These are phyloP conservation scores for Blastobotrys raffinosifermentans DNA, from an alignment of 1,139 yeast species.

Conservation along the genomic window DNA sequence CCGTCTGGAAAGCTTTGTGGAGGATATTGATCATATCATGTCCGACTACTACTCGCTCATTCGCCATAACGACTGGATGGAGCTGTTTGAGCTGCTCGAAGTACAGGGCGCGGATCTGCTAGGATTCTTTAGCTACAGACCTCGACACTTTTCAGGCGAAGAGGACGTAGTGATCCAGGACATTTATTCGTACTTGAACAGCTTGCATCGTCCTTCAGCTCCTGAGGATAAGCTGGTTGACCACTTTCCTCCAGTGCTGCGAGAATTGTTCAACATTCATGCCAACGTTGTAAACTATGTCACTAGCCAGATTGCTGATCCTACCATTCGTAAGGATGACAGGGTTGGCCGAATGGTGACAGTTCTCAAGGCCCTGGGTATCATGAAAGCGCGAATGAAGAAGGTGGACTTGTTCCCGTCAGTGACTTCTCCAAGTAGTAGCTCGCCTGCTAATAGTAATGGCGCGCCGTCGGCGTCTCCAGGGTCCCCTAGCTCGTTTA, in stretches of 20 bases:
- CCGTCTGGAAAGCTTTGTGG: conserved; percentile 50
- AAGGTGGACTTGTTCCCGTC: conserved; percentile 51
- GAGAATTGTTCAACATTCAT: conserved; percentile 62
- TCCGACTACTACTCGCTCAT: conserved; percentile 56
- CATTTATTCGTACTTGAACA: conserved; percentile 62
- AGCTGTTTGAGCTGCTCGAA: conserved; percentile 68
- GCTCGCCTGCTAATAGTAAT: conserved; percentile 8
- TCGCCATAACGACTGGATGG: conserved; percentile 72
- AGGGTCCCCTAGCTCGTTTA: no score
- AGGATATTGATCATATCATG: conserved; percentile 58
- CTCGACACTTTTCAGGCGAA: conserved; percentile 35
- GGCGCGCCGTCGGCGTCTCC: no score
- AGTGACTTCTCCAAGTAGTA: conserved; percentile 4
- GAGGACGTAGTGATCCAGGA: conserved; percentile 64
- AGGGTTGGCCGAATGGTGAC: conserved; percentile 69
- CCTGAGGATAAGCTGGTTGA: conserved; percentile 40
- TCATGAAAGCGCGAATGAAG: conserved; percentile 65
- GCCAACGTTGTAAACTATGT: conserved; percentile 61
- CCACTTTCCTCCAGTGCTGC: conserved; percentile 64
- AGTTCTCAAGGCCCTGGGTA: conserved; percentile 59
- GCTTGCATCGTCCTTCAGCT: conserved; percentile 40
- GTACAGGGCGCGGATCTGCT: conserved; percentile 50
- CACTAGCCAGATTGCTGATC: conserved; percentile 59
- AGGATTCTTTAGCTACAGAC: conserved; percentile 54
- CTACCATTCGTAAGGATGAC: conserved; percentile 42